A percentile compares a stretch with the other conserved stretches of the same genome.
phyloP scores from a whole-genome alignment of 2,329 filamentous ascomycete genomes.

The Spiromastix sp. region DNA sequence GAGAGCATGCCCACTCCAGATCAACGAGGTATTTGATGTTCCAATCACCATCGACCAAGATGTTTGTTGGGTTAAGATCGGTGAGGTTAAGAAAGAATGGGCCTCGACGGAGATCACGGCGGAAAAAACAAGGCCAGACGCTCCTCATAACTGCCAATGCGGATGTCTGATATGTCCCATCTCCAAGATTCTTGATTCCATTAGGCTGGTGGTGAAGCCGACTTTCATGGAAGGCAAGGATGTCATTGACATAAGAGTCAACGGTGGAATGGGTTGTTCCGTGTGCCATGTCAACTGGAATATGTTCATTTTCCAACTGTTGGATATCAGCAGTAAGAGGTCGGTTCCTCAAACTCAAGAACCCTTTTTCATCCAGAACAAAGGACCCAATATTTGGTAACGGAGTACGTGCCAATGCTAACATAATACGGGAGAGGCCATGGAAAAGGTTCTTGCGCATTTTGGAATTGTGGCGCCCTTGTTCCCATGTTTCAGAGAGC shows the following conservation, averaged over 20 bases:
- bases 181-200: conserved; percentile 15
- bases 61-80: conserved; percentile 31
- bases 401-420: conserved; percentile 12
- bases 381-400: conserved; percentile 24
- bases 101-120: conserved; percentile 21
- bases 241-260: conserved; percentile 17
- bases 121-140: conserved; percentile 17
- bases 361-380: conserved; percentile 17
- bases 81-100: conserved; percentile 27
- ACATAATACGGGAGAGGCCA: conserved; percentile 11
- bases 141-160: conserved; percentile 21
- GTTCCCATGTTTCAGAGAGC: conserved; percentile 16
- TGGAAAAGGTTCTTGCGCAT: conserved; percentile 14
- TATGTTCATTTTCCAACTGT: conserved; percentile 17
- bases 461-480: conserved; percentile 9
- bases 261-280: conserved; percentile 15
- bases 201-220: conserved; percentile 19
- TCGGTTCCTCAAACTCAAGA: conserved; percentile 14
- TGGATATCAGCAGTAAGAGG: conserved; percentile 17
- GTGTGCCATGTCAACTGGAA: conserved; percentile 16
- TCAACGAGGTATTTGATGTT: conserved; percentile 22
- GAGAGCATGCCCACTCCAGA: conserved; percentile 24
- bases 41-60: conserved; percentile 24
- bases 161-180: conserved; percentile 20
- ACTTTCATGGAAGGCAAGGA: conserved; percentile 18